Base-by-base conservation (phyloP, 257 asterid genomes). In the Solanum etuberosum region DNA sequence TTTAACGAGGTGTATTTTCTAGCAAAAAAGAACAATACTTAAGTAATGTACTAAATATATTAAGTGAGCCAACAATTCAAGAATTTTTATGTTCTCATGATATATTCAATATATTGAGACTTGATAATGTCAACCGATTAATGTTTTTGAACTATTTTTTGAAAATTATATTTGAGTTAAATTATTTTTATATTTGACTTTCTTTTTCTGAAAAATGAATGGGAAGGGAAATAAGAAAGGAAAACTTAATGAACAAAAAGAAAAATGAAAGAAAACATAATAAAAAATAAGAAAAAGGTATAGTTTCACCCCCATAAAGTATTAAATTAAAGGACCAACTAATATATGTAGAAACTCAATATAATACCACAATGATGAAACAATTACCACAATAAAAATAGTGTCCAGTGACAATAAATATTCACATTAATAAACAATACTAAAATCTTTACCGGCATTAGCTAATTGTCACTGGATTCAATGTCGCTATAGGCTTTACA, bases 361-460 rank as follows among this genome's bases (percentile, higher is more conserved):
- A 70, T 70, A 70, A 70, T 70, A 32, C 12, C 42, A 32, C 42
- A 70, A 70, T 16, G 42, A 32, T 16, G 23, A 32, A 32, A 70
- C 34, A 20, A 2, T 20, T 20, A 54, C 1, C 7, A 54, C 25
- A 54, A 54, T 11, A 54, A 54, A 54, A 20, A 54, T 54, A 54
- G n/a, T 18, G 9, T 54, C 63, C 0, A 8, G n/a, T 54, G 63
- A 54, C 63, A 54, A 54, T 8, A 54, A 3, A 54, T 20, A 54
- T 54, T 20, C 25, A 54, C 2, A 54, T 54, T 54, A 18, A 54
- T 54, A 54, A 54, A 54, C 3, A 54, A 25, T 54, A 23, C 20
- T 54, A 20, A 54, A 20, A 0, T 7, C 0, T 54, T 54, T 7
- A 54, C 0, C 0, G 25, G 2, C 4, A 20, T 54, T 54, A 20